Evolutionary conservation across 768 basidiomycete genomes (phyloP).

Genomic region (Leucocoprinus birnbaumii): DNA sequence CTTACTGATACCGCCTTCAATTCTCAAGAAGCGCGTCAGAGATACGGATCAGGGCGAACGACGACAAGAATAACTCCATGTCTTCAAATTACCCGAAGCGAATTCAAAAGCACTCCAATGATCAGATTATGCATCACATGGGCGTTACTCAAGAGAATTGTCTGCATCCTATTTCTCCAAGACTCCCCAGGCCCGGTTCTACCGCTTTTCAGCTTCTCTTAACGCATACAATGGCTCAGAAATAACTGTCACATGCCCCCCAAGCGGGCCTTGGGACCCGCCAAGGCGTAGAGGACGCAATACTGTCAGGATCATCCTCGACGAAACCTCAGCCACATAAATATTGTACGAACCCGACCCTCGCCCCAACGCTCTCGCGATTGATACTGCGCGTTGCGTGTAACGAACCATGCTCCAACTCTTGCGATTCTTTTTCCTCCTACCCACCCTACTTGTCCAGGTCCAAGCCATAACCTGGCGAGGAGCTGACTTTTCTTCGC

Average conservation of each 20-base stretch:
- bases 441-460: slow-evolving; percentile 6
- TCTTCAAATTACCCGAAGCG: background rate
- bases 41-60: too few species aligned
- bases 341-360: background rate
- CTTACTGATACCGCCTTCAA: background rate
- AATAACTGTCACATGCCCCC: background rate
- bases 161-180: background rate
- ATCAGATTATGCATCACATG: background rate
- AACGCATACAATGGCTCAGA: background rate
- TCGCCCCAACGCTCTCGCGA: background rate
- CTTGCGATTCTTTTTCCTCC: background rate
- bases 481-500: slow-evolving; percentile 56
- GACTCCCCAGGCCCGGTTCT: background rate
- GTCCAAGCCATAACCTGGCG: slow-evolving; percentile 40
- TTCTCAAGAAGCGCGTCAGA: background rate
- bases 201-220: background rate
- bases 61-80: background rate
- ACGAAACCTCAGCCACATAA: slow-evolving; percentile 4
- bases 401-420: background rate
- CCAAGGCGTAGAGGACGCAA: background rate
- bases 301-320: slow-evolving; percentile 10
- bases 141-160: background rate
- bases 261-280: background rate
- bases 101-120: background rate
- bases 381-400: too few species aligned